phyloP scores from a whole-genome alignment of 139 green algal genomes.

The Chlorella sorokiniana region DNA sequence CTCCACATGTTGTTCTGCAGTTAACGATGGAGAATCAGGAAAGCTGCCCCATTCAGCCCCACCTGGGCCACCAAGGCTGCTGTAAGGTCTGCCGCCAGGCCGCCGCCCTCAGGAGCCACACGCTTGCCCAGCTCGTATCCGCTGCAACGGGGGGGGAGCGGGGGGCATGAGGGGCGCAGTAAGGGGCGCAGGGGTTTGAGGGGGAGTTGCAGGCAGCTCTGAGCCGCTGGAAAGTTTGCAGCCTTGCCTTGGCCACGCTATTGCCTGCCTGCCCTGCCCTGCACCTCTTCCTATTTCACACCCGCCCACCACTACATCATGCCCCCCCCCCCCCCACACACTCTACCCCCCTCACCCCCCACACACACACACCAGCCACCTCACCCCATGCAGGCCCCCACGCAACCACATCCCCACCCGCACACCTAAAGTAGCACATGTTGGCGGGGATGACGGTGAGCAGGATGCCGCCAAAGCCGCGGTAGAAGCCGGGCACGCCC shows the following conservation, averaged over 20 bases:
- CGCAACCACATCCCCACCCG: not conserved
- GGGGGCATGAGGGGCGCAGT: not conserved
- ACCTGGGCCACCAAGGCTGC: constrained; percentile 42
- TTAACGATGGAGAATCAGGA: too few relatives aligned
- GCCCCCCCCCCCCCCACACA: too few relatives aligned
- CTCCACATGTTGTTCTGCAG: too few relatives aligned
- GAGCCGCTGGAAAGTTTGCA: not conserved
- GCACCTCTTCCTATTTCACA: too few relatives aligned
- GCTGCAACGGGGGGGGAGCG: constrained; percentile 6
- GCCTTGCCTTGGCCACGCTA: too few relatives aligned
- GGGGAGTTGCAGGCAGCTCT: not conserved
- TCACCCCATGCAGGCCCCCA: not conserved
- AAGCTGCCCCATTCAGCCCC: not conserved
- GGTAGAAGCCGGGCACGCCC: constrained; percentile 70
- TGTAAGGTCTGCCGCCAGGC: constrained; percentile 63
- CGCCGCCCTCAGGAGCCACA: constrained; percentile 38
- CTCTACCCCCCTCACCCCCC: too few relatives aligned
- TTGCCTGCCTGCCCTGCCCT: too few relatives aligned
- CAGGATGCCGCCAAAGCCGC: constrained; percentile 71
- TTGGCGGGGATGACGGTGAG: constrained; percentile 70
- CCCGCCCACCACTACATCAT: too few relatives aligned
- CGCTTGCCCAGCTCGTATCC: constrained; percentile 67
- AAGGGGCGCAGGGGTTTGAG: not conserved
- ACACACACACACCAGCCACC: too few relatives aligned
- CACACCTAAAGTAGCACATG: constrained; percentile 71